Evolutionary conservation across 2,329 filamentous ascomycete species (phyloP).

Genomic region (Fusarium metavorans): DNA sequence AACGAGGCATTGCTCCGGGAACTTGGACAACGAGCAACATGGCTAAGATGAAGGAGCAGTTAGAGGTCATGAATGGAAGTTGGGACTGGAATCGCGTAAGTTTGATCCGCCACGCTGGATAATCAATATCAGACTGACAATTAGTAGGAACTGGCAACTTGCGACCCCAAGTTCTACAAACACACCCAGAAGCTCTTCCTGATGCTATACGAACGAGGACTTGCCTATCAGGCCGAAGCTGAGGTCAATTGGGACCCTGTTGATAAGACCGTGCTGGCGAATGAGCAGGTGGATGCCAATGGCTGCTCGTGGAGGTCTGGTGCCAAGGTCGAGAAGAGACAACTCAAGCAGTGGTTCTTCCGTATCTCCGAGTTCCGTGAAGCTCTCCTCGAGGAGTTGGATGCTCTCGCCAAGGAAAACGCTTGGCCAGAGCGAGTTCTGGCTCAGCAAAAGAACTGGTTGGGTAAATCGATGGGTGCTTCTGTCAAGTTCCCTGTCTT

Average conservation of each 20-base stretch:
- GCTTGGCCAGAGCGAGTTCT: constrained; percentile 87
- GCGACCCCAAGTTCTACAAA: constrained; percentile 87
- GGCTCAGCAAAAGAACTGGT: constrained; percentile 88
- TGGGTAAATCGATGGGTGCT: constrained; percentile 82
- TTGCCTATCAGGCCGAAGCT: constrained; percentile 86
- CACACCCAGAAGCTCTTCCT: constrained; percentile 91
- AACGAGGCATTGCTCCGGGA: constrained; percentile 81
- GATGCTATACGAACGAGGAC: constrained; percentile 76
- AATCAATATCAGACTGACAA: neutral
- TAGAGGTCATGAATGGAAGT: constrained; percentile 81
- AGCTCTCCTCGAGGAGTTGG: constrained; percentile 76
- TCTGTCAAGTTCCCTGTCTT: constrained; percentile 77
- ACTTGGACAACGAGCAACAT: constrained; percentile 87
- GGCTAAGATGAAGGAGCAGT: constrained; percentile 83
- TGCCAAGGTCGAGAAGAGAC: constrained; percentile 82
- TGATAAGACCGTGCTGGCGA: constrained; percentile 89
- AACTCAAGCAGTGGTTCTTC: constrained; percentile 90
- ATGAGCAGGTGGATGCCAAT: constrained; percentile 91
- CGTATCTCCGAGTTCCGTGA: constrained; percentile 85
- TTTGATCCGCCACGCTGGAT: constrained; percentile 31
- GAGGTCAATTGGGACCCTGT: constrained; percentile 92
- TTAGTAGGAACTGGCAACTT: constrained; percentile 82
- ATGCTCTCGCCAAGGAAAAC: constrained; percentile 70
- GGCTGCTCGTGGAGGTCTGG: constrained; percentile 90
- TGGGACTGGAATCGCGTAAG: constrained; percentile 88